Percentiles rank a stretch among this genome's conserved stretches.
phyloP scores from a whole-genome alignment of 1,284 basidiomycete genomes.

The Tylopilus microsporus region DNA sequence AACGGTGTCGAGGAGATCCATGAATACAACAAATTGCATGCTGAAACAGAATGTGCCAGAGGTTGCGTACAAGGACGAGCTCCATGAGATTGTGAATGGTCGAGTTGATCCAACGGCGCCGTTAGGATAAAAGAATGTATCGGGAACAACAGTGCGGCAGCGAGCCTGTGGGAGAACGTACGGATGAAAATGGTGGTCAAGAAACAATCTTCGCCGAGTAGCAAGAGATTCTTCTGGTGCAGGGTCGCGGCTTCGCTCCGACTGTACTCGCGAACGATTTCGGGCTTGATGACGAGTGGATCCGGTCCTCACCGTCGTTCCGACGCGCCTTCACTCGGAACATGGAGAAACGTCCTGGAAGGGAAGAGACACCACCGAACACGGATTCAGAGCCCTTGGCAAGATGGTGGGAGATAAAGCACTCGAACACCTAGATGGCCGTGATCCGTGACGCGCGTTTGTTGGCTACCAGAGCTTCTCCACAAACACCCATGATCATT shows the following conservation, averaged over 20 bases:
- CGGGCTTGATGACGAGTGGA: conserved; percentile 94
- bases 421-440: conserved; percentile 96
- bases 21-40: conserved; percentile 98
- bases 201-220: conserved; percentile 98
- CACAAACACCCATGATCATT: conserved; percentile 98
- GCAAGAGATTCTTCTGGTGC: conserved; percentile 95
- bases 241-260: conserved; percentile 90
- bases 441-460: conserved; percentile 98
- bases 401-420: conserved; percentile 98
- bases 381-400: conserved; percentile 99
- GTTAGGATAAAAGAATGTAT: conserved; percentile 94
- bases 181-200: conserved; percentile 91
- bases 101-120: conserved; percentile 99
- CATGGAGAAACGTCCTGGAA: conserved; percentile 99
- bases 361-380: conserved; percentile 98
- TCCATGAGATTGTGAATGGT: conserved; percentile 99
- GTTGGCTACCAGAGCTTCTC: conserved; percentile 98
- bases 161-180: conserved; percentile 95
- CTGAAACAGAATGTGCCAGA: conserved; percentile 97
- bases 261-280: conserved; percentile 96
- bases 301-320: conserved; percentile 87
- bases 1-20: conserved; percentile 96
- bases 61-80: conserved; percentile 91
- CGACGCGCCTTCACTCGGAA: conserved; percentile 95
- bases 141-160: conserved; percentile 94